phyloP scores from a whole-genome alignment of 352 stramenopile genomes.

The Phytophthora quininea region DNA sequence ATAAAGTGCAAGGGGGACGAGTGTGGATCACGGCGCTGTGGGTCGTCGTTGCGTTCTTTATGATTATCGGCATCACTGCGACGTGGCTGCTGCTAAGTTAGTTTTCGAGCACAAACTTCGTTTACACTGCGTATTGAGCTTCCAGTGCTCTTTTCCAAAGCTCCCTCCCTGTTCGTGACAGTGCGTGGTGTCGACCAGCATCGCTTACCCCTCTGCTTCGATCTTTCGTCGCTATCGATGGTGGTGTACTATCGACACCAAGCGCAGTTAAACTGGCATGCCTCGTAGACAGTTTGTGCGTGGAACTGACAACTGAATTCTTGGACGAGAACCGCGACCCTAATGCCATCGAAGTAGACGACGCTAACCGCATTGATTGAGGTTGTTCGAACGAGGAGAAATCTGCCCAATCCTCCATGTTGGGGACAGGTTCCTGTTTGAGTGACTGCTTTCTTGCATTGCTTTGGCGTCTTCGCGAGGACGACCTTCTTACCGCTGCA shows the following conservation, averaged over 20 bases:
- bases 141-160: slow-evolving; percentile 31
- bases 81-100: slow-evolving; percentile 36
- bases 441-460: slow-evolving; percentile 3
- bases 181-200: slow-evolving; percentile 9
- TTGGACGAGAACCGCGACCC: slow-evolving; percentile 9
- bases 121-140: slow-evolving; percentile 12
- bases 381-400: slow-evolving; percentile 32
- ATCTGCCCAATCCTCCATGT: slow-evolving; percentile 33
- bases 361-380: slow-evolving; percentile 7
- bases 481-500: slow-evolving; percentile 11
- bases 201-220: slow-evolving; percentile 14
- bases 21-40: slow-evolving; percentile 47
- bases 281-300: slow-evolving; percentile 8
- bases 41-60: slow-evolving; percentile 42
- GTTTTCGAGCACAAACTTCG: slow-evolving; percentile 3
- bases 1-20: slow-evolving; percentile 31
- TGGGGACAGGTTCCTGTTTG: slow-evolving; percentile 5
- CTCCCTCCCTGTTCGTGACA: slow-evolving; percentile 35
- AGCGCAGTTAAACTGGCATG: slow-evolving; percentile 12
- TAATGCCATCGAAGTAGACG: slow-evolving; percentile 11
- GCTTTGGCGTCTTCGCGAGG: slow-evolving; percentile 7
- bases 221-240: neutral
- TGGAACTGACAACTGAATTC: slow-evolving; percentile 7
- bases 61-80: slow-evolving; percentile 37
- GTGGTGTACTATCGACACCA: neutral